Conservation (phyloP, 805 yeast species). For the Starmerella etchellsii region DNA sequence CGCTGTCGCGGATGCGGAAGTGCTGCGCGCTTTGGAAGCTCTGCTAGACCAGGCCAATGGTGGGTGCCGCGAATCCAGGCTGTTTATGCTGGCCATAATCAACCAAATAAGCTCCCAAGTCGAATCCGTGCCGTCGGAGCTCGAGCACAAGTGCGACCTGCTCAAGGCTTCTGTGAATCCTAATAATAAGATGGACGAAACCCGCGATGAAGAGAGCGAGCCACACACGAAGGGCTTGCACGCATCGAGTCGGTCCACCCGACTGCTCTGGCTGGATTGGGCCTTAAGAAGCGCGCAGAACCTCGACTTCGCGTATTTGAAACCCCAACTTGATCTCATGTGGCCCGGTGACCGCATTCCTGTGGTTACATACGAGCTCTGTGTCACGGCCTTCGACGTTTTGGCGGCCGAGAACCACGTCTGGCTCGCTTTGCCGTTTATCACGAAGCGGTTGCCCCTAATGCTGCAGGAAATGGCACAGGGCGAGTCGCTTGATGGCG, state of each 20-base stretch:
- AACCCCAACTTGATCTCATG: conserved; percentile 16
- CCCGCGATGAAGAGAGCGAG: neutral
- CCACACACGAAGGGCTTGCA: neutral
- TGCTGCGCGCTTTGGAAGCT: neutral
- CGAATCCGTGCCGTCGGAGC: neutral
- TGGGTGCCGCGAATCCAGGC: conserved; percentile 13
- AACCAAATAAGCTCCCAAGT: neutral
- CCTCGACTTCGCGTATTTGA: conserved; percentile 2
- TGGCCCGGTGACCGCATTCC: conserved; percentile 22
- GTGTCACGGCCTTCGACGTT: conserved; percentile 34
- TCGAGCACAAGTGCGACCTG: neutral
- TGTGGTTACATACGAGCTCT: conserved; percentile 29
- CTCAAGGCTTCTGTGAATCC: neutral
- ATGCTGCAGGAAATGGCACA: conserved; percentile 29
- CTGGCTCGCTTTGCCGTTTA: conserved; percentile 24
- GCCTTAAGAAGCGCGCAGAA: conserved; percentile 14
- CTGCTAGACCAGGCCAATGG: conserved; percentile 13
- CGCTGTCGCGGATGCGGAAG: neutral
- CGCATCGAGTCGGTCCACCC: conserved; percentile 12
- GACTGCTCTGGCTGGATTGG: conserved; percentile 22
- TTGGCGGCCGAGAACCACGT: conserved; percentile 7
- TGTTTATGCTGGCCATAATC: conserved; percentile 4
- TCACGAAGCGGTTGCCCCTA: conserved; percentile 37
- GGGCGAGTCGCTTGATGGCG: conserved; percentile 27
- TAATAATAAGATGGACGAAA: neutral